Evolutionary conservation across 2,329 filamentous ascomycete genomes (phyloP), one percentile per base, ranked within the genome.

Genomic region (Zasmidium citrigriseum): DNA sequence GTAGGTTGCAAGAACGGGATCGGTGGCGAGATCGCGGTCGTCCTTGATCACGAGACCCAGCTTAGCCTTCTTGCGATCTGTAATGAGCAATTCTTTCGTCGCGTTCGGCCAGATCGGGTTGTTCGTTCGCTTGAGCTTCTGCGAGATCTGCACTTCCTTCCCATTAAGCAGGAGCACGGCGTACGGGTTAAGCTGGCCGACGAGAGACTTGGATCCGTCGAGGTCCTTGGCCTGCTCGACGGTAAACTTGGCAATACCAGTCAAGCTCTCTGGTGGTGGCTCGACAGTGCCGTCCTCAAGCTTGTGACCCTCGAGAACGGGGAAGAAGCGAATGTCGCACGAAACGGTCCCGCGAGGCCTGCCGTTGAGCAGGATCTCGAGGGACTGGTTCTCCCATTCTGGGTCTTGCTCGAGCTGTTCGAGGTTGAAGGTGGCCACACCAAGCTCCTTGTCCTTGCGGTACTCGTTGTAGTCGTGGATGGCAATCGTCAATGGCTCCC

Each of bases 181-280:
- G 67, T 98, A 99, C 1, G 95, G 95, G 75, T 92, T 98, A 48
- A 99, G 87, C 62, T 88, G 83, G 25, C 95, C 95, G 60, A 98
- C 87, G 71, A 99, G 78, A 76, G 92, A 96, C 86, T 95, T 97
- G 64, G 86, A 89, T 52, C 89, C 89, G 70, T 99, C 95, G 27
- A 99, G 83, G 68, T 98, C 93, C 80, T 99, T 99, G 65, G 93
- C 93, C 76, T 96, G 93, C 72, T 97, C 93, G 53, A 99, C 85
- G 0, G 89, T 96, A 75, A 97, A 96, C 62, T 91, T 89, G 63
- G 93, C 86, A 72, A 99, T 96, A 80, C 95, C 96, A 20, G 93
- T 96, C 70, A 93, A 93, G 16, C 91, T 89, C 68, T 96, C 92
- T 23, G 93, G 93, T 0, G 90, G 85, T 2, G 93, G 90, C 67